Base-by-base conservation (phyloP, 306 rosid species). In the Cicer yamashitae region DNA sequence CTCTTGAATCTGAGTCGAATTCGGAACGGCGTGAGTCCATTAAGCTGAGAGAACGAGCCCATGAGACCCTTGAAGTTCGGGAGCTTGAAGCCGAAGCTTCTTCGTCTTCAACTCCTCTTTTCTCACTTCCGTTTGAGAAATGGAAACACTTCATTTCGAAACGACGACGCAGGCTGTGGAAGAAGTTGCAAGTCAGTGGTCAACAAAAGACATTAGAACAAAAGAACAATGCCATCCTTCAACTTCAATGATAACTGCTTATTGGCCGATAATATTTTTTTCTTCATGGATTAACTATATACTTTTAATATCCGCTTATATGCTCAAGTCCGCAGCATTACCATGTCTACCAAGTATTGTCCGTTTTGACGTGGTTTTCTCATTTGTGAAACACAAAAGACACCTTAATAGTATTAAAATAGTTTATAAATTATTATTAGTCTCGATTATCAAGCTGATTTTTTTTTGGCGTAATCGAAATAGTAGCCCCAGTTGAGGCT, bases 21-120 rank as follows among this genome's bases (percentile, higher is more conserved):
- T 90, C 93, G 11, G 94, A 88, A 25, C 97, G 80, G 47, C 97
- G 86, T 0, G 83, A 82, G 77, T 87, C 96, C 20, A 88, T 61
- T 44, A 86, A 84, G 71, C 99, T 94, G n/a, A 94, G 84, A 0
- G 99, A 92, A 7, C 99, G 96, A 6, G 92, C 93, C 99, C 99
- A 94, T 7, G 97, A 94, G 5, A 92, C 88, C 56, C 87, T 84
- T 2, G 98, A 94, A 2, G 81, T 79, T 64, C 94, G 75, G 2
- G 91, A 78, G 62, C 93, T 87, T 1, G 94, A 75, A 5, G 81
- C 88, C 18, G 81, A 66, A 7, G 82, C 77, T 18, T 75, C 87
- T 12, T 78, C 90, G 37, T 87, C 89, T 2, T 85, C 91, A 17
- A 30, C 37, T 86, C 90, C 1, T 82, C 78, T 38, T 39, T 12